These are phyloP conservation scores for Flaveria robusta DNA, from an alignment of 129 eudicot genomes.

Conservation along the genomic window DNA sequence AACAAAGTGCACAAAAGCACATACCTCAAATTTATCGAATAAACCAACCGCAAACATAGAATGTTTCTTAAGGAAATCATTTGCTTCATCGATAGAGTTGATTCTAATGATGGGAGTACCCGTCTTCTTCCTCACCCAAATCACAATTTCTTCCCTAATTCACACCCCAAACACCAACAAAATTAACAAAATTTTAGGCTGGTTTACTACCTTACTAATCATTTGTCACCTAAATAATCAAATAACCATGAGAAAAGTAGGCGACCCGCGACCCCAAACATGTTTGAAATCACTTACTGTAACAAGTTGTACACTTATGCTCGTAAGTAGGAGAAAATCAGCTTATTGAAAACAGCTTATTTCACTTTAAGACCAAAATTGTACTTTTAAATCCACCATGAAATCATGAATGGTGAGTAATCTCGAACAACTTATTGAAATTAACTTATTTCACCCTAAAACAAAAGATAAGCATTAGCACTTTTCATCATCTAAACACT, in stretches of 20 bases:
- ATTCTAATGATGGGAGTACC: conserved; percentile 74
- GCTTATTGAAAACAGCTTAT: not conserved
- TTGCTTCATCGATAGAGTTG: conserved; percentile 62
- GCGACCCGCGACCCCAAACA: no score
- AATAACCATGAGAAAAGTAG: not conserved
- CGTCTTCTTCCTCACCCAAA: conserved; percentile 90
- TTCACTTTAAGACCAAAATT: not conserved
- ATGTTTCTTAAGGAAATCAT: conserved; percentile 63
- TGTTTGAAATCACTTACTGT: not conserved
- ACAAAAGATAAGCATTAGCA: not conserved
- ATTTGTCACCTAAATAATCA: not conserved
- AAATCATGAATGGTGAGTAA: not conserved
- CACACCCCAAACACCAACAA: conserved; percentile 22
- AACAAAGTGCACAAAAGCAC: conserved; percentile 1
- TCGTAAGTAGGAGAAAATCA: not conserved
- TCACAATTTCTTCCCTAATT: conserved; percentile 86
- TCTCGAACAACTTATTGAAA: not conserved
- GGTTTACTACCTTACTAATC: not conserved
- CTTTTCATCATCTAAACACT: not conserved
- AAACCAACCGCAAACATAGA: conserved; percentile 57
- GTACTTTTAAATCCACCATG: not conserved
- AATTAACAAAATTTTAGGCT: conserved; percentile 12
- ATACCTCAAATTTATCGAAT: conserved; percentile 76
- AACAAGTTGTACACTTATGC: not conserved
- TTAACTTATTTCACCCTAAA: not conserved